Conservation (phyloP, 805 yeast genomes). For the Vanderwaltozyma polyspora region DNA sequence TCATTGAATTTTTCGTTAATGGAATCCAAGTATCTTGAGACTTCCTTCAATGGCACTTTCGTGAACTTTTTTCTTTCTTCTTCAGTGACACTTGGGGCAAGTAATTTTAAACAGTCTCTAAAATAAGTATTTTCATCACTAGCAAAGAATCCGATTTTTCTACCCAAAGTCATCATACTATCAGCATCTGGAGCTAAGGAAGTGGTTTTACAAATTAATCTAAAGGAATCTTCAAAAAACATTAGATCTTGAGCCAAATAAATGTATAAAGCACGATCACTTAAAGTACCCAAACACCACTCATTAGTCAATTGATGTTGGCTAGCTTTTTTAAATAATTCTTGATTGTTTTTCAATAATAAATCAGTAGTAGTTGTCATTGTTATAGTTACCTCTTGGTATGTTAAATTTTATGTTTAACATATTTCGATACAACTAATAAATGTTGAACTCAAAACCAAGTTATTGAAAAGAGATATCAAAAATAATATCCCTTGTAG, state of each 20-base stretch:
- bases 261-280: conserved; percentile 32
- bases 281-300: conserved; percentile 35
- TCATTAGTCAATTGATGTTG: conserved; percentile 35
- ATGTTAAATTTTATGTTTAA: no score
- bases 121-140: conserved; percentile 41
- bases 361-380: conserved; percentile 11
- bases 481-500: no score
- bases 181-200: conserved; percentile 32
- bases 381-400: no score
- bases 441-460: no score
- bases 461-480: no score
- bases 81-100: conserved; percentile 7
- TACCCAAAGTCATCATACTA: conserved; percentile 33
- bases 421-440: no score
- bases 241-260: conserved; percentile 40
- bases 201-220: conserved; percentile 34
- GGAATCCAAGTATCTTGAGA: conserved; percentile 28
- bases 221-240: conserved; percentile 34
- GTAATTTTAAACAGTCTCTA: conserved; percentile 23
- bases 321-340: conserved; percentile 24
- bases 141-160: conserved; percentile 41
- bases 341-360: conserved; percentile 17
- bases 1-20: conserved; percentile 5
- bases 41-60: conserved; percentile 20
- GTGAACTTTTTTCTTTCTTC: conserved; percentile 11